Evolutionary conservation across 768 basidiomycete genomes (phyloP), one percentile per base, ranked within the genome.

Genomic region (Cyclocybe cylindracea): DNA sequence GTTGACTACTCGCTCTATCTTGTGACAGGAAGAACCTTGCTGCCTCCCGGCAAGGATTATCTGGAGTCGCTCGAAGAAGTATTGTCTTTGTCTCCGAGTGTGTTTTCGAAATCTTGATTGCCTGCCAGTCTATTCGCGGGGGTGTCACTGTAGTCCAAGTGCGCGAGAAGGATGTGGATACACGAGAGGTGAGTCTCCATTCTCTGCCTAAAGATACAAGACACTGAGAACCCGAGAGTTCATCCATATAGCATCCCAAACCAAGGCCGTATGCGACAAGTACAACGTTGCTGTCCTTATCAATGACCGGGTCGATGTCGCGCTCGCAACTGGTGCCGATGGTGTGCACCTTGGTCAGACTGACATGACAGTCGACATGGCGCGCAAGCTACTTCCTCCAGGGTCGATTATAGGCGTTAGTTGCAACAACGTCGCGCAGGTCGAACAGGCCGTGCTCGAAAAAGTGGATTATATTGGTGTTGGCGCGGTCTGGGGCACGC

Each of bases 141-240:
- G 94, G 94, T 2, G 93, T 96, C 1, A 94, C 92, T 1, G 63
- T 95, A 42, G 91, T 97, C 4, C 95, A 97, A 68, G 76, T 96
- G 13, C 79, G 94, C 35, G 95, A 98, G 69, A 98, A 98, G 68
- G 68, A 81, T 9, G 69, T 79, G 0, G 92, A 94, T 54, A 95
- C 93, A 0, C 78, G 79, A 18, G 89, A 94, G 70, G 92, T 89
- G 43, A 60, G 82, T 67, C 6, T 24, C 14, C 9, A 24, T 34
- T 38, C n/a, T 10, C n/a, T 35, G 19, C n/a, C 24, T 11, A 31
- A 13, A 14, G 29, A 24, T 44, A 46, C 32, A 35, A 32, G 31
- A 32, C 35, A 13, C 45, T 19, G 10, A 49, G 11, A n/a, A 31
- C 8, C 3, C n/a, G 29, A 32, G 16, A 94, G 89, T 94, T 96